Evolutionary conservation across 306 rosid genomes (phyloP).

Genomic region (Dicorynia guianensis): DNA sequence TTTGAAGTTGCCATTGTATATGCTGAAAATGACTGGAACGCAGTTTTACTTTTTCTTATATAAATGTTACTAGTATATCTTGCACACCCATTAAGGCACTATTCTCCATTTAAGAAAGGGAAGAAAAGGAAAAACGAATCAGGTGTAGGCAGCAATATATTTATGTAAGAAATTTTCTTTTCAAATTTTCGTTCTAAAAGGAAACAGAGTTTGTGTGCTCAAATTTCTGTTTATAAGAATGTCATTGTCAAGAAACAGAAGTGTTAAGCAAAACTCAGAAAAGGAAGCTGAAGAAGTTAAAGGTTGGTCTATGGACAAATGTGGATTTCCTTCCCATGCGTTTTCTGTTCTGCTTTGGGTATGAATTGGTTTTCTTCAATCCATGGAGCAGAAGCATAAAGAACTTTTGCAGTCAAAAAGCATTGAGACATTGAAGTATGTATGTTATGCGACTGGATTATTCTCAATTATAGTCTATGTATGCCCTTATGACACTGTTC

Average conservation of each 20-base stretch:
- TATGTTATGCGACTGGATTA: conserved; percentile 36
- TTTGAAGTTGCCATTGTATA: too few species aligned
- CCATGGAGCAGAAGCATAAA: conserved; percentile 67
- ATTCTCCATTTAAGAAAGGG: conserved; percentile 51
- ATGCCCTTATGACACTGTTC: neutral
- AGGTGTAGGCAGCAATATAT: conserved; percentile 42
- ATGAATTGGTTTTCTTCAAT: conserved; percentile 34
- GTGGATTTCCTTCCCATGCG: conserved; percentile 31
- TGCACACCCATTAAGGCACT: conserved; percentile 61
- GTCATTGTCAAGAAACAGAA: conserved; percentile 50
- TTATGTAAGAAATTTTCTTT: neutral
- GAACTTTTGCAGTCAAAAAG: conserved; percentile 61
- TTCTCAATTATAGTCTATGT: conserved; percentile 1
- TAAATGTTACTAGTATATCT: too few species aligned
- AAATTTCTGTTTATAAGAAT: conserved; percentile 46
- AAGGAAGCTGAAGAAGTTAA: conserved; percentile 70
- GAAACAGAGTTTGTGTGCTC: conserved; percentile 16
- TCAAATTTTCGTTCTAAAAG: neutral
- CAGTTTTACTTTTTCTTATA: too few species aligned
- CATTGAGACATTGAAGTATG: conserved; percentile 74
- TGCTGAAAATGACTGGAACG: too few species aligned
- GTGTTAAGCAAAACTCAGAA: conserved; percentile 77
- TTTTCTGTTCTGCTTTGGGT: conserved; percentile 25
- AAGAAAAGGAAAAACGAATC: conserved; percentile 49
- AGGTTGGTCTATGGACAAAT: too few species aligned